These are phyloP conservation scores for Eremochloa ophiuroides DNA, from an alignment of 176 grass and related monocot species.

Conservation along the genomic window DNA sequence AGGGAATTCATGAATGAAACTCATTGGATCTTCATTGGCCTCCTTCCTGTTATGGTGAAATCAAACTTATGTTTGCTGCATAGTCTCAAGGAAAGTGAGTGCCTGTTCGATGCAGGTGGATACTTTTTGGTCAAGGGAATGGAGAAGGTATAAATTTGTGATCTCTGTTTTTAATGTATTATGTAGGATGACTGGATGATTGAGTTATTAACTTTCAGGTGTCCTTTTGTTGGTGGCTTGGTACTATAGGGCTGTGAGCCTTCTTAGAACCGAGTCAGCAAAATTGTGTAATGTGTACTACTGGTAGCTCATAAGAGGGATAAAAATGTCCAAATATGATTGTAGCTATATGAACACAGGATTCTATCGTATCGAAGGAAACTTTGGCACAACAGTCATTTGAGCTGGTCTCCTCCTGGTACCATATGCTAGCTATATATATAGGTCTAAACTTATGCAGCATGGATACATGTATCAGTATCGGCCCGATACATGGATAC, in stretches of 20 bases:
- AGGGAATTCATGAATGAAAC: constrained; percentile 48
- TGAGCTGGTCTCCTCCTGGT: not conserved
- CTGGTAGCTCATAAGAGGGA: not conserved
- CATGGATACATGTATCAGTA: not conserved
- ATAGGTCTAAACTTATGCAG: not conserved
- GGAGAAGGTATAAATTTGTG: constrained; percentile 72
- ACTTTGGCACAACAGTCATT: not conserved
- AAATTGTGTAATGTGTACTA: not conserved
- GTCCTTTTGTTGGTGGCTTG: constrained; percentile 1
- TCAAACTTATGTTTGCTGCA: constrained; percentile 85
- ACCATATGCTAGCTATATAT: not conserved
- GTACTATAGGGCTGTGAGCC: not conserved
- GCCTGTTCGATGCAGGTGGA: constrained; percentile 85
- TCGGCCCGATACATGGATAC: not conserved
- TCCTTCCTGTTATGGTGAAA: constrained; percentile 85
- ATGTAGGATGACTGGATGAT: not conserved
- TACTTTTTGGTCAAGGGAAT: constrained; percentile 99
- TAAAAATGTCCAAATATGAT: not conserved
- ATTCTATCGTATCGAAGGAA: not conserved
- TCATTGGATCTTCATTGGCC: constrained; percentile 51
- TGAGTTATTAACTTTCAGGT: not conserved
- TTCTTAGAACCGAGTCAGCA: not conserved
- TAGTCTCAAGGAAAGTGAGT: constrained; percentile 57
- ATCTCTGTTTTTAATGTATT: constrained; percentile 21
- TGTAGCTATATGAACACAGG: not conserved